Percentiles rank a stretch among this genome's conserved stretches.
phyloP scores from a whole-genome alignment of 73 alveolate species.

The Durusdinium trenchii region DNA sequence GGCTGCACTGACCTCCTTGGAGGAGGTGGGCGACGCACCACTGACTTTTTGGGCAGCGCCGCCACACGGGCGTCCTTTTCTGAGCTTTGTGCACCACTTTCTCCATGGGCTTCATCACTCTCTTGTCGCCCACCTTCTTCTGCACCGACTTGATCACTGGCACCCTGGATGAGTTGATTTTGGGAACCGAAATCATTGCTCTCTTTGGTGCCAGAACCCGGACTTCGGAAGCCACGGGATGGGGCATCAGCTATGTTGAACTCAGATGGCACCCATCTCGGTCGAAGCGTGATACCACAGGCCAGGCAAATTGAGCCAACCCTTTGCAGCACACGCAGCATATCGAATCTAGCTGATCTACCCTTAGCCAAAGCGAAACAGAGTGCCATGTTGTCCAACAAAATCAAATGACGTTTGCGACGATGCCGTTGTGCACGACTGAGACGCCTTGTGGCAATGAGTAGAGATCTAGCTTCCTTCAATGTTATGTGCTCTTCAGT shows the following conservation, averaged over 20 bases:
- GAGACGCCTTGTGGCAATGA: neutral
- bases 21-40: neutral
- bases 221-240: neutral
- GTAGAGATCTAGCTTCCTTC: slow-evolving; percentile 1
- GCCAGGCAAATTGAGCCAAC: neutral
- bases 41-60: neutral
- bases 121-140: too few species aligned
- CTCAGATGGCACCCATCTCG: neutral
- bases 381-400: neutral
- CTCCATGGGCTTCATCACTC: neutral
- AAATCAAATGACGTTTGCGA: neutral
- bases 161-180: neutral
- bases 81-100: neutral
- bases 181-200: neutral
- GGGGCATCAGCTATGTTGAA: neutral
- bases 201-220: neutral
- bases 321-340: neutral
- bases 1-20: neutral
- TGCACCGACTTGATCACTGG: too few species aligned
- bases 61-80: too few species aligned
- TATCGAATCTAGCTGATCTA: neutral
- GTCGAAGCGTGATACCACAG: neutral
- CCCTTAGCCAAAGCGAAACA: neutral
- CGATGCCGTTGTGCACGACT: neutral
- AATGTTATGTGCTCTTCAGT: neutral